Percentiles rank a stretch among this genome's conserved stretches.
Evolutionary conservation across 306 rosid species (phyloP).

Genomic region (Gleditsia sinensis): DNA sequence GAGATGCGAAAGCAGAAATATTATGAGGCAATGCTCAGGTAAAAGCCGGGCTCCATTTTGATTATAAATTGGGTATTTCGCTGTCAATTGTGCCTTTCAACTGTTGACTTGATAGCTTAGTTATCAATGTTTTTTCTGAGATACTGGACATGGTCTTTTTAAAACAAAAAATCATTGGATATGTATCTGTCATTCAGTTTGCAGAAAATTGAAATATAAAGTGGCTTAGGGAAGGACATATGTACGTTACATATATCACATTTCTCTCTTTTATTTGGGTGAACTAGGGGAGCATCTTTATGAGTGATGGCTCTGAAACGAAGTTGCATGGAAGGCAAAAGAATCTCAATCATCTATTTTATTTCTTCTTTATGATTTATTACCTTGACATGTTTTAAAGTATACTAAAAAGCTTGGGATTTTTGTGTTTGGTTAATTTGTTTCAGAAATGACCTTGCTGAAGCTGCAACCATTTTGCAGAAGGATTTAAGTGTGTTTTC

Average conservation of each 20-base stretch:
- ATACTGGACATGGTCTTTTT: background rate
- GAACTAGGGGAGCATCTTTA: background rate
- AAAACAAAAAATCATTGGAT: background rate
- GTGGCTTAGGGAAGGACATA: background rate
- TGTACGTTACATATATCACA: background rate
- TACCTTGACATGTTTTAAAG: background rate
- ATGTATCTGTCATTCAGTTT: background rate
- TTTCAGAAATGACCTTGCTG: slow-evolving; percentile 24
- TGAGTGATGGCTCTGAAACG: background rate
- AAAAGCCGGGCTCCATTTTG: background rate
- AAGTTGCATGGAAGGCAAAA: background rate
- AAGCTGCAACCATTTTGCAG: slow-evolving; percentile 21
- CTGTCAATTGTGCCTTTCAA: background rate
- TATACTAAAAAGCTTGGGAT: background rate
- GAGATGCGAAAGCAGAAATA: slow-evolving; percentile 21
- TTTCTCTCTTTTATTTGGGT: background rate
- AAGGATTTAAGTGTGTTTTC: background rate
- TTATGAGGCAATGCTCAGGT: slow-evolving; percentile 14
- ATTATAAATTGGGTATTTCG: background rate
- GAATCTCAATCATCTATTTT: background rate
- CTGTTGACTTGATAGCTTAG: background rate
- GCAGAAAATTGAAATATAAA: background rate
- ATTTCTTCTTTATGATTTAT: background rate
- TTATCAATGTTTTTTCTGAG: background rate
- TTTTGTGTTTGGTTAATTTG: background rate